Percentiles rank a stretch among this genome's conserved stretches.
These are phyloP conservation scores for Penicillium flavigenum DNA, from an alignment of 495 filamentous ascomycete genomes.

Conservation along the genomic window DNA sequence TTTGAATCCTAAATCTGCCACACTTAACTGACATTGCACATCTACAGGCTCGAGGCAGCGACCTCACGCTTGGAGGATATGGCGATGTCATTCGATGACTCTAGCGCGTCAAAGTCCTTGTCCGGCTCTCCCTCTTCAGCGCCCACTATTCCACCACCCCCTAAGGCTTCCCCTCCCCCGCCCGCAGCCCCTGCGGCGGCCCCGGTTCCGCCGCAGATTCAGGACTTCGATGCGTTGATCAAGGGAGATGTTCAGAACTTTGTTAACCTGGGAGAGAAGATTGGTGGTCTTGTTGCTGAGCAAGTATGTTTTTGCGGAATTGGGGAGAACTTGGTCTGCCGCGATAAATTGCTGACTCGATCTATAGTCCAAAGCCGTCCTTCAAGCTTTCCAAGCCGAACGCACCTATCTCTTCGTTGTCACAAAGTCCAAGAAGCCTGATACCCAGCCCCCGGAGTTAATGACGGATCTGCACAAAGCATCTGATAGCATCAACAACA, in stretches of 20 bases:
- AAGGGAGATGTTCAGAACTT: slow-evolving; percentile 72
- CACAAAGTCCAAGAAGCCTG: slow-evolving; percentile 90
- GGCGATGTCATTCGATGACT: slow-evolving; percentile 64
- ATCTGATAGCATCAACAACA: slow-evolving; percentile 69
- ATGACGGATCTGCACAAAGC: slow-evolving; percentile 79
- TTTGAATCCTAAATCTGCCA: neutral
- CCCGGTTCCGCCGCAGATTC: slow-evolving; percentile 70
- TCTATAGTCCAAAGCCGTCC: slow-evolving; percentile 56
- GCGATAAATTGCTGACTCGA: slow-evolving; percentile 11
- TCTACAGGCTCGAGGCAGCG: slow-evolving; percentile 86
- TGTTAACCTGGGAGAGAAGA: slow-evolving; percentile 69
- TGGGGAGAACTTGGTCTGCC: neutral
- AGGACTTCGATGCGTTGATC: slow-evolving; percentile 84
- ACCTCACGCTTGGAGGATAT: slow-evolving; percentile 97
- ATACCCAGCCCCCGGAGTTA: slow-evolving; percentile 65
- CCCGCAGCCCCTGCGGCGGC: slow-evolving; percentile 52
- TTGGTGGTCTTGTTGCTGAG: slow-evolving; percentile 76
- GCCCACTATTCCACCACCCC: slow-evolving; percentile 37
- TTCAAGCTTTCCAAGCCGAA: slow-evolving; percentile 73
- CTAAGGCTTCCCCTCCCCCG: slow-evolving; percentile 43
- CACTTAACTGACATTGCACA: slow-evolving; percentile 27
- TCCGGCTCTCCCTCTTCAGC: slow-evolving; percentile 40
- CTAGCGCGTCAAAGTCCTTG: slow-evolving; percentile 52
- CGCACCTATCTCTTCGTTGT: slow-evolving; percentile 84
- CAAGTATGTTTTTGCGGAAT: slow-evolving; percentile 55